Conservation (phyloP, 1,284 basidiomycete species). For the Cryptococcus sp. region DNA sequence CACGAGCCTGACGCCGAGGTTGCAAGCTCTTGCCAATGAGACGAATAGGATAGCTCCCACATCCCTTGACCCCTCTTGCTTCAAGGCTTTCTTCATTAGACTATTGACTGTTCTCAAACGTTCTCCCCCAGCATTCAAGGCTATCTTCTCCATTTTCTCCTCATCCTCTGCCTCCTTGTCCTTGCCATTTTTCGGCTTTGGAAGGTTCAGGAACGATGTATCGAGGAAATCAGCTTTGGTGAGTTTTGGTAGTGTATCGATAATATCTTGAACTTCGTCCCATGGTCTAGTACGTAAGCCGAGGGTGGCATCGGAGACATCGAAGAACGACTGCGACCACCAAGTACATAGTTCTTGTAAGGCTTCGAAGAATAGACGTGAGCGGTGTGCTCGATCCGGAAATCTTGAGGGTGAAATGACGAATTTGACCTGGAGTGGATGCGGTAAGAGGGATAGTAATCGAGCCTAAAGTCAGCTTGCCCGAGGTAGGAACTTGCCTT, state of each 20-base stretch:
- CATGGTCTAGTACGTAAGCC: slow-evolving; percentile 66
- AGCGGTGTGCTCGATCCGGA: slow-evolving; percentile 72
- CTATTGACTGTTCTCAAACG: slow-evolving; percentile 70
- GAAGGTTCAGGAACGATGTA: slow-evolving; percentile 1
- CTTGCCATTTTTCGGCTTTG: slow-evolving; percentile 47
- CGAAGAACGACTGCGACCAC: slow-evolving; percentile 70
- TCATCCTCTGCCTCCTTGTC: slow-evolving; percentile 36
- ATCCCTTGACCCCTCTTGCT: slow-evolving; percentile 76
- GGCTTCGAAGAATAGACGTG: slow-evolving; percentile 77
- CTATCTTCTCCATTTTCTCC: slow-evolving; percentile 34
- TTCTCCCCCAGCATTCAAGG: slow-evolving; percentile 57
- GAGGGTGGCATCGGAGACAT: slow-evolving; percentile 51
- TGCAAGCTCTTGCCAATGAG: slow-evolving; percentile 77
- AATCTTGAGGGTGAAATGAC: slow-evolving; percentile 76
- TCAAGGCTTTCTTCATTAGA: slow-evolving; percentile 81
- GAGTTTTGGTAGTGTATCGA: slow-evolving; percentile 35
- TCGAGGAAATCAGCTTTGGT: slow-evolving; percentile 23
- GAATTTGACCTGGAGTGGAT: slow-evolving; percentile 72
- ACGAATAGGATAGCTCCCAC: slow-evolving; percentile 89
- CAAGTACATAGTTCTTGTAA: slow-evolving; percentile 68
- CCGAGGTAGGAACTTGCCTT: slow-evolving; percentile 55
- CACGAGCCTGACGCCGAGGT: slow-evolving; percentile 81
- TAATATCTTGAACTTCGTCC: slow-evolving; percentile 54
- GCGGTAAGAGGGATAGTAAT: slow-evolving; percentile 75
- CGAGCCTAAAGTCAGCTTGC: slow-evolving; percentile 49